Base-by-base conservation (phyloP, 1,284 basidiomycete species). In the Rhodotorula sp. region DNA sequence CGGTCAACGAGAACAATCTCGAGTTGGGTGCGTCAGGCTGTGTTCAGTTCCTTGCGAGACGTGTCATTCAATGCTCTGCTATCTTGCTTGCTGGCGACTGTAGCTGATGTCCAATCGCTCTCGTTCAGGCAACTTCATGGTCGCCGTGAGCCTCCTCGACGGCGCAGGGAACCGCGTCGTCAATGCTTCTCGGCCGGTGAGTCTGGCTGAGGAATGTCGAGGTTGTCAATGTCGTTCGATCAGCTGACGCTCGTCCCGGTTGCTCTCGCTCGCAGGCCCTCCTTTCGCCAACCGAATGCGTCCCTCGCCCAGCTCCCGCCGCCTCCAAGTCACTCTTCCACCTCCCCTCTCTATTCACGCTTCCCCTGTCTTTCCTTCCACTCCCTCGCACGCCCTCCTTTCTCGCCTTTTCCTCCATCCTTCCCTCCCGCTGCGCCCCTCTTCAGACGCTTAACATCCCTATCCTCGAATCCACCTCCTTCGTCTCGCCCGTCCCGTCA, bases 1-100 rank as follows among this genome's bases (percentile, higher is more conserved):
- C 64, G 52, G 64, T 60, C 59, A 66, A 66, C 44, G 46, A 55
- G 11, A 66, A 66, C 64, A 66, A 66, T 59, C 53, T 66, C n/a
- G 46, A 55, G 13, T 53, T 66, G 20, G 64, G 62, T 64, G 6
- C 22, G 62, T 63, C 19, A 47, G 19, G 51, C 22, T 29, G 29
- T 19, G 46, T 36, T 49, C 15, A 17, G 2, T 34, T 47, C 17
- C 34, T 8, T 34, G 19, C 24, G 22, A 22, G 32, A 36, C 34
- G 30, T 4, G 55, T 13, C 24, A 24, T 24, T 1, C 20, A 15
- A n/a, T 15, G 29, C 39, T 15, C 39, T 29, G 9, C 30, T 15
- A 32, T 27, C 19, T 34, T 4, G 30, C 17, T 3, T 19, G 7
- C 22, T 48, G 29, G 29, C 17, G 4, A 22, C 20, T 9, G 46